These are phyloP conservation scores for Citrus inodora DNA, from an alignment of 345 rosid species.

Conservation along the genomic window DNA sequence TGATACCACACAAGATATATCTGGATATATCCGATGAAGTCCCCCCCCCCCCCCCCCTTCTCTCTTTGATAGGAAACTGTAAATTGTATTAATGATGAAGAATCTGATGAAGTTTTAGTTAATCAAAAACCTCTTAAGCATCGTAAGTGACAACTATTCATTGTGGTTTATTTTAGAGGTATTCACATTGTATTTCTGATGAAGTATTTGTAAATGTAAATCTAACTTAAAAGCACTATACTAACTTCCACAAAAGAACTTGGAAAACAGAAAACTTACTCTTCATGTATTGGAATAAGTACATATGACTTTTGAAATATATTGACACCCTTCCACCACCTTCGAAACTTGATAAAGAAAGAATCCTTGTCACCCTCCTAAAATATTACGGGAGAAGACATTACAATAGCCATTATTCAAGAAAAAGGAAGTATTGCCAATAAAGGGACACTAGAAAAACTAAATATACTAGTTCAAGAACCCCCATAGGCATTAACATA, in stretches of 20 bases:
- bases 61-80: too few relatives aligned
- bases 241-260: neutral
- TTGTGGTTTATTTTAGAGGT: neutral
- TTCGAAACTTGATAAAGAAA: slow-evolving; percentile 70
- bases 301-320: slow-evolving; percentile 84
- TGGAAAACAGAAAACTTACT: slow-evolving; percentile 44
- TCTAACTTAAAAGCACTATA: neutral
- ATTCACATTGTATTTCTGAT: neutral
- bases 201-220: too few relatives aligned
- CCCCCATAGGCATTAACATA: neutral
- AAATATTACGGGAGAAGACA: slow-evolving; percentile 11
- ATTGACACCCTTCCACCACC: slow-evolving; percentile 96
- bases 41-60: too few relatives aligned
- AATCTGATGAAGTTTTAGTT: neutral
- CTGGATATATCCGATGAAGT: neutral
- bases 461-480: neutral
- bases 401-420: neutral
- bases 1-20: neutral
- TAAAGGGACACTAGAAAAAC: neutral
- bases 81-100: too few relatives aligned
- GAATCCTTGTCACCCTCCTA: slow-evolving; percentile 60
- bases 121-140: neutral
- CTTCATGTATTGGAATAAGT: slow-evolving; percentile 85
- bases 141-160: neutral
- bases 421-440: neutral